Conservation (phyloP, 805 yeast species). For the Scheffersomyces amazonensis region DNA sequence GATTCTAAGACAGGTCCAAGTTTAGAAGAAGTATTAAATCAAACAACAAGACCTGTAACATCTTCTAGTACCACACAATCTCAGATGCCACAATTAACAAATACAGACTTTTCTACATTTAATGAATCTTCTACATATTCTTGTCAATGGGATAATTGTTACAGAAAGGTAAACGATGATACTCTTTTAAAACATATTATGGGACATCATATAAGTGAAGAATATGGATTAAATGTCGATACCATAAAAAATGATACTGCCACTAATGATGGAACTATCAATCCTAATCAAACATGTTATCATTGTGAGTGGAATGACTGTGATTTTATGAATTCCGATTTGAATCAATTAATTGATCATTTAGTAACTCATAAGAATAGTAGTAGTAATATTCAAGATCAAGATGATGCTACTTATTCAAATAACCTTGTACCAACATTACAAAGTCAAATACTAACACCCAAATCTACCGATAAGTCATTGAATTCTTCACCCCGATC, state of each 20-base stretch:
- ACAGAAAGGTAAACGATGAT: conserved; percentile 32
- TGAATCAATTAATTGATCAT: conserved; percentile 58
- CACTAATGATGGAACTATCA: neutral
- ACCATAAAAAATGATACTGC: conserved; percentile 2
- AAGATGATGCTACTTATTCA: neutral
- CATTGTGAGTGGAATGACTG: conserved; percentile 81
- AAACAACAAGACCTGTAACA: neutral
- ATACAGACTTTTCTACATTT: neutral
- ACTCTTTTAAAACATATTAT: conserved; percentile 31
- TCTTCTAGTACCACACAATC: neutral
- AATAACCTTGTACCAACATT: conserved; percentile 1
- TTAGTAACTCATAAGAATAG: conserved; percentile 27
- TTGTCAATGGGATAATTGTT: conserved; percentile 75
- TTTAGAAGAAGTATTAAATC: neutral
- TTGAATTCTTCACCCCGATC: conserved; percentile 9
- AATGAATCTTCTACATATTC: conserved; percentile 4
- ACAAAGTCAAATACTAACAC: neutral
- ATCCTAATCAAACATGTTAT: conserved; percentile 9
- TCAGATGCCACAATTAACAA: neutral
- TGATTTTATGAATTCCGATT: conserved; percentile 50
- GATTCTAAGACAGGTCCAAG: neutral
- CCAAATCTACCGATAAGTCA: conserved; percentile 3
- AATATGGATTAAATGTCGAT: conserved; percentile 27
- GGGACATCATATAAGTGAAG: conserved; percentile 52
- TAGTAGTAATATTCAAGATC: too few species aligned